These are phyloP conservation scores for Candida sp. DNA, from an alignment of 1,139 yeast species.

Conservation along the genomic window DNA sequence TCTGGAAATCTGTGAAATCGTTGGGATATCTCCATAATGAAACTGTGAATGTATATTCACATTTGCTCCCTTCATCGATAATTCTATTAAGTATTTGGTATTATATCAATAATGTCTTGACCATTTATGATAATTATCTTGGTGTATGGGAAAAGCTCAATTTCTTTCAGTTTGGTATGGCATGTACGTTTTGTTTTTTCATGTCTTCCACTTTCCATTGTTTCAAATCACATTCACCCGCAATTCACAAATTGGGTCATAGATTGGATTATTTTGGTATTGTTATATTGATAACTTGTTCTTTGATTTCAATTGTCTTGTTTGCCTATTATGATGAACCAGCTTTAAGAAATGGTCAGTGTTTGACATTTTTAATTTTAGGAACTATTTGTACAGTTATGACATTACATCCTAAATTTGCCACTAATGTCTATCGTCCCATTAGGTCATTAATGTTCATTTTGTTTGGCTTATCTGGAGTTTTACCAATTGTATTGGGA, in stretches of 20 bases:
- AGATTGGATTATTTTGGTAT: slow-evolving; percentile 88
- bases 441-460: slow-evolving; percentile 78
- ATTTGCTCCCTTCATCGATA: slow-evolving; percentile 62
- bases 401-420: slow-evolving; percentile 63
- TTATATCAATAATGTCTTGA: slow-evolving; percentile 25
- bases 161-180: slow-evolving; percentile 37
- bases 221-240: slow-evolving; percentile 69
- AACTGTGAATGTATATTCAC: slow-evolving; percentile 78
- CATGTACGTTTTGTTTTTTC: slow-evolving; percentile 55
- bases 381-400: slow-evolving; percentile 64
- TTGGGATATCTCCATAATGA: slow-evolving; percentile 79
- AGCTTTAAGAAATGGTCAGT: slow-evolving; percentile 37
- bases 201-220: slow-evolving; percentile 79
- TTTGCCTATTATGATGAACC: slow-evolving; percentile 62
- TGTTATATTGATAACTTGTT: slow-evolving; percentile 69
- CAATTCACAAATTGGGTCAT: slow-evolving; percentile 64
- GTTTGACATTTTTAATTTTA: slow-evolving; percentile 46
- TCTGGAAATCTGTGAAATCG: slow-evolving; percentile 48
- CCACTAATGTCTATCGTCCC: slow-evolving; percentile 70
- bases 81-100: slow-evolving; percentile 23
- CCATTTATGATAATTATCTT: slow-evolving; percentile 36
- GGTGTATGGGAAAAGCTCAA: slow-evolving; percentile 41
- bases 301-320: slow-evolving; percentile 67
- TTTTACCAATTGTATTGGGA: slow-evolving; percentile 64
- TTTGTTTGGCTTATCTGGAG: slow-evolving; percentile 75